Percentiles rank a stretch among this genome's conserved stretches.
Conservation (phyloP, 2,329 filamentous ascomycete genomes). For the Zymoseptoria crescenta region DNA sequence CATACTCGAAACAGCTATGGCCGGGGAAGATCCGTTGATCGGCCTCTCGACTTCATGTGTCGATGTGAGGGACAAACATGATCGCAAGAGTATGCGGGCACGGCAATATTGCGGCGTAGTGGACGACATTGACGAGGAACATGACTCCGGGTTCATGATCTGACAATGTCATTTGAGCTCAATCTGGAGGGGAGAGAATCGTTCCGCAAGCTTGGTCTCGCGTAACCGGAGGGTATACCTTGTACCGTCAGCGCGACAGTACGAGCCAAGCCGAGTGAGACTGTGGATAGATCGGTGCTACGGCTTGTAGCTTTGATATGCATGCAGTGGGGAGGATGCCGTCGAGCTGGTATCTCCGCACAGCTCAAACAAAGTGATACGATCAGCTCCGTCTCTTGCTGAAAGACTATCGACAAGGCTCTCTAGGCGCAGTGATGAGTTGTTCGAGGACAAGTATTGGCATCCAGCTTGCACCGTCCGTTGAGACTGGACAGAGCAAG, state of each 20-base stretch:
- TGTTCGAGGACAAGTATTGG: background rate
- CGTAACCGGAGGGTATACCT: background rate
- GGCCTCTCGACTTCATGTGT: background rate
- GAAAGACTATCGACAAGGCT: background rate
- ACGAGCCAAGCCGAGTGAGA: background rate
- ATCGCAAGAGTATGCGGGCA: background rate
- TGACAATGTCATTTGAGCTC: background rate
- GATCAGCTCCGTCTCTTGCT: background rate
- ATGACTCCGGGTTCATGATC: background rate
- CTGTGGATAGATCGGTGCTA: background rate
- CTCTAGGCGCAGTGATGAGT: background rate
- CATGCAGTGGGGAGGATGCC: background rate
- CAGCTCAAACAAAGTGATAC: background rate
- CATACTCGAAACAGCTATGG: background rate
- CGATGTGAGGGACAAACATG: background rate
- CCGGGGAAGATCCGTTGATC: background rate
- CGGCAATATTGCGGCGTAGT: background rate
- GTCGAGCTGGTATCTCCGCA: background rate
- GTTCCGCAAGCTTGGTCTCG: background rate
- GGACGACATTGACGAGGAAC: background rate
- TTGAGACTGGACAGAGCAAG: background rate
- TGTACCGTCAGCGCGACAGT: background rate
- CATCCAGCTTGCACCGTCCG: background rate
- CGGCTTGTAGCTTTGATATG: background rate
- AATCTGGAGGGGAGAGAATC: background rate